Evolutionary conservation across 805 yeast species (phyloP).

Genomic region (Saccharomycopsis sp.): DNA sequence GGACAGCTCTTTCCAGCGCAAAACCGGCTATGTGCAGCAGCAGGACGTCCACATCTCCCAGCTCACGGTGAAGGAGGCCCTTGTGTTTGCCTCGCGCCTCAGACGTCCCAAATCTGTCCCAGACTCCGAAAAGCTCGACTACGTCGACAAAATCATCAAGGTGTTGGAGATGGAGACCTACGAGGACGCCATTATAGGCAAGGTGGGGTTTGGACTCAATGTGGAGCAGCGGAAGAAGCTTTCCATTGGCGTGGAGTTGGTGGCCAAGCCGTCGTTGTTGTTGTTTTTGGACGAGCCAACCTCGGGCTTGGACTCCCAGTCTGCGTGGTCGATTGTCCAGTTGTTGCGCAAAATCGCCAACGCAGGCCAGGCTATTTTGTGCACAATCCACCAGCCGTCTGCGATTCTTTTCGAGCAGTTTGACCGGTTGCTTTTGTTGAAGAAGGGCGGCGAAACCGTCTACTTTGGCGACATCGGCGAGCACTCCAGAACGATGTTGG

Average conservation of each 20-base stretch:
- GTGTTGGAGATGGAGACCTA: slow-evolving; percentile 45
- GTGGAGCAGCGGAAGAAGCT: slow-evolving; percentile 48
- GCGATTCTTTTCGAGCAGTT: slow-evolving; percentile 43
- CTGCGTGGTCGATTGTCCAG: slow-evolving; percentile 47
- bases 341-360: slow-evolving; percentile 38
- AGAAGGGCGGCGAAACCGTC: slow-evolving; percentile 45
- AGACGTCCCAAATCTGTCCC: slow-evolving; percentile 38
- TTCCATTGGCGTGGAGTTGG: slow-evolving; percentile 47
- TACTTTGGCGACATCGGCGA: slow-evolving; percentile 63
- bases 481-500: slow-evolving; percentile 44
- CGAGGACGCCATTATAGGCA: slow-evolving; percentile 38
- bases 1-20: slow-evolving; percentile 43
- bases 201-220: slow-evolving; percentile 44
- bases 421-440: slow-evolving; percentile 40
- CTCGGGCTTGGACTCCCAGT: slow-evolving; percentile 52
- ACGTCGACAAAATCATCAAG: slow-evolving; percentile 43
- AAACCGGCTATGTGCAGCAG: slow-evolving; percentile 52
- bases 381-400: slow-evolving; percentile 54
- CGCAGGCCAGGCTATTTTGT: slow-evolving; percentile 45
- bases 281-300: slow-evolving; percentile 54
- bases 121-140: slow-evolving; percentile 38
- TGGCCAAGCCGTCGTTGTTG: slow-evolving; percentile 45
- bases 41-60: slow-evolving; percentile 47
- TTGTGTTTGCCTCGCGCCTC: slow-evolving; percentile 43
- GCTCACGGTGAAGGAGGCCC: slow-evolving; percentile 46